A percentile compares a stretch with the other conserved stretches of the same genome.
phyloP scores from a whole-genome alignment of 2,329 filamentous ascomycete species.

The Fusarium sp. region DNA sequence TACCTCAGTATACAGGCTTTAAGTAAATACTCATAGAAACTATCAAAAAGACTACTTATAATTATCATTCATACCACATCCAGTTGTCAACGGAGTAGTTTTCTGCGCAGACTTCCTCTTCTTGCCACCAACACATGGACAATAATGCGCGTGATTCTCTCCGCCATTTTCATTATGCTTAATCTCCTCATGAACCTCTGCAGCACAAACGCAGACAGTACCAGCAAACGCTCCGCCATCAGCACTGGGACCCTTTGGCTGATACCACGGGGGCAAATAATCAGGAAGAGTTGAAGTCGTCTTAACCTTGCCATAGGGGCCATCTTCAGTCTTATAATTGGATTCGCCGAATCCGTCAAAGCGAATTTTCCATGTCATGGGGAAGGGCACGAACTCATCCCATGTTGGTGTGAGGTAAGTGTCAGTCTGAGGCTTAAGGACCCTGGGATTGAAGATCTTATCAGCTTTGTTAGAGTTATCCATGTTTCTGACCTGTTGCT shows the following conservation, averaged over 20 bases:
- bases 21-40: too few relatives aligned
- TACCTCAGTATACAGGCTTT: too few relatives aligned
- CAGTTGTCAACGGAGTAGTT: too few relatives aligned
- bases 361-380: constrained; percentile 20
- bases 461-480: neutral
- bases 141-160: too few relatives aligned
- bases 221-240: constrained; percentile 1
- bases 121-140: neutral
- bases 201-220: constrained; percentile 3
- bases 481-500: neutral
- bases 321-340: neutral
- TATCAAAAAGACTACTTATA: too few relatives aligned
- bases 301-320: constrained; percentile 2
- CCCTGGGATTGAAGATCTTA: neutral
- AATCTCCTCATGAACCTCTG: too few relatives aligned
- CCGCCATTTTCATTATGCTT: too few relatives aligned
- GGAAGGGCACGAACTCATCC: constrained; percentile 19
- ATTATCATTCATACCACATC: too few relatives aligned
- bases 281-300: neutral
- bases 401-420: constrained; percentile 5
- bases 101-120: too few relatives aligned
- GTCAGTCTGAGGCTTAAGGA: neutral
- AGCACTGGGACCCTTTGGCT: neutral
- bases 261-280: constrained; percentile 13
- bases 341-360: constrained; percentile 8